A percentile compares a stretch with the other conserved stretches of the same genome.
phyloP scores from a whole-genome alignment of 2,329 filamentous ascomycete genomes.

The Westerdykella sp. region DNA sequence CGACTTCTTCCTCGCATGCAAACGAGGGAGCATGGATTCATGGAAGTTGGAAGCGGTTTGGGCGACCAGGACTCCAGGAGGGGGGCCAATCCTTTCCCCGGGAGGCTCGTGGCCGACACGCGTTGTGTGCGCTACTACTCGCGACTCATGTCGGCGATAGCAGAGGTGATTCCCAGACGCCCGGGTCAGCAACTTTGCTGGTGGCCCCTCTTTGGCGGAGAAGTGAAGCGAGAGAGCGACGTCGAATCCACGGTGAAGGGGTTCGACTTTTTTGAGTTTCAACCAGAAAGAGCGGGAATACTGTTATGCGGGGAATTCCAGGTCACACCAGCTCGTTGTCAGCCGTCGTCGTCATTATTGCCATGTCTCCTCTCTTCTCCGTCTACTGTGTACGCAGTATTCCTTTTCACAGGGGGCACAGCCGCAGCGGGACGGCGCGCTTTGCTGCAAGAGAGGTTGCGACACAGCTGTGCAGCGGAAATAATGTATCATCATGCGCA shows the following conservation, averaged over 20 bases:
- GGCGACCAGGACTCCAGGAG: background rate
- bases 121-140: background rate
- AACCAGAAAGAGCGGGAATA: no score
- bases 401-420: background rate
- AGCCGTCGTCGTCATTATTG: no score
- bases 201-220: no score
- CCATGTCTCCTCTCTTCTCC: no score
- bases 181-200: background rate
- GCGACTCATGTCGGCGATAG: background rate
- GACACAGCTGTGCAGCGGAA: slow-evolving; percentile 10
- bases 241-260: no score
- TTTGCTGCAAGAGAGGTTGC: slow-evolving; percentile 12
- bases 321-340: no score
- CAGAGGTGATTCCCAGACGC: background rate
- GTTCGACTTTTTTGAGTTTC: no score
- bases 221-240: no score
- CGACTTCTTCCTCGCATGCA: slow-evolving; percentile 10
- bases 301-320: no score
- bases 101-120: background rate
- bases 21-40: slow-evolving; percentile 7
- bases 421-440: slow-evolving; percentile 21
- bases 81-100: background rate
- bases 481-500: no score
- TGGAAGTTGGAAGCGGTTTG: no score
- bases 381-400: no score